These are phyloP conservation scores for Plasmodium vivax DNA, from an alignment of 169 alveolate species.

Conservation along the genomic window DNA sequence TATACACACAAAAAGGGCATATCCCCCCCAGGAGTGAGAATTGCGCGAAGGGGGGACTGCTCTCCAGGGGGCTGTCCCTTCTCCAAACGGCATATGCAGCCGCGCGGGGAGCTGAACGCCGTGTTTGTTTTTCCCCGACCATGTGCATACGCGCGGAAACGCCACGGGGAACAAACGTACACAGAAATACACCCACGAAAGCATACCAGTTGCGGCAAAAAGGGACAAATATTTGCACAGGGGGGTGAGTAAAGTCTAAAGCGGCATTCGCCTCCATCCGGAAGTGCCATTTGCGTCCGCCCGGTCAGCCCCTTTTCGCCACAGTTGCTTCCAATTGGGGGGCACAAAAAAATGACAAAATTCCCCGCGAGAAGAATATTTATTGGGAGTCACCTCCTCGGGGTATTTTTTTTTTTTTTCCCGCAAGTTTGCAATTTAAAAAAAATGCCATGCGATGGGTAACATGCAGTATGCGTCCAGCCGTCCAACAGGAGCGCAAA, in stretches of 20 bases:
- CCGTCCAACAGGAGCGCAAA: not conserved
- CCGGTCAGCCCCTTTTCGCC: not conserved
- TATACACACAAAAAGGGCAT: too few species aligned
- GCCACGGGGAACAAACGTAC: not conserved
- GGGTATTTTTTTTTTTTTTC: not conserved
- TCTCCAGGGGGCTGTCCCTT: too few species aligned
- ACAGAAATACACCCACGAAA: not conserved
- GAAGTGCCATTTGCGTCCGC: not conserved
- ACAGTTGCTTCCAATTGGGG: not conserved
- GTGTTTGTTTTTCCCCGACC: not conserved
- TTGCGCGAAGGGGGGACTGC: too few species aligned
- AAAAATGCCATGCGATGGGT: not conserved
- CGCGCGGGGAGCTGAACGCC: not conserved
- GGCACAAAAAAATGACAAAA: not conserved
- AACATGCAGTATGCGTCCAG: not conserved
- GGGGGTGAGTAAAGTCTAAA: not conserved
- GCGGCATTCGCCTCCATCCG: not conserved
- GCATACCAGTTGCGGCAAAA: not conserved
- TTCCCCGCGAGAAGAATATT: not conserved
- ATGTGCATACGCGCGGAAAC: not conserved
- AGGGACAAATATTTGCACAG: not conserved
- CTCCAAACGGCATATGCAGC: not conserved
- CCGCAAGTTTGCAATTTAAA: not conserved
- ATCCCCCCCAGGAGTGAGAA: too few species aligned
- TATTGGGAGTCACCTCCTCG: not conserved